A percentile compares a stretch with the other conserved stretches of the same genome.
phyloP scores from a whole-genome alignment of 2,329 filamentous ascomycete species.

The Cladosporium halotolerans region DNA sequence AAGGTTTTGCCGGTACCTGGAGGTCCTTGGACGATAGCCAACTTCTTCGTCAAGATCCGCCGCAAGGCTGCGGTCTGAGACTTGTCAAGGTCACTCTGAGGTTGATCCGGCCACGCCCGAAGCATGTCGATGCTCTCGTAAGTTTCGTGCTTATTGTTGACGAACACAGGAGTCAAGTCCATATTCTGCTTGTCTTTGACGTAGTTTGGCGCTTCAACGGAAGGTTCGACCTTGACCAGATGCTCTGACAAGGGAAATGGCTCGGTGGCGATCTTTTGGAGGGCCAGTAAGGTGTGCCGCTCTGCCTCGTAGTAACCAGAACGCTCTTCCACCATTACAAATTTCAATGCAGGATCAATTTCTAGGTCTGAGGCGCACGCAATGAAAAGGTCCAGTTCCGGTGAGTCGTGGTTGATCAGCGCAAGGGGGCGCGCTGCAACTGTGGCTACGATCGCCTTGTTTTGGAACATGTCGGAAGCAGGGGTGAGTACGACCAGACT shows the following conservation, averaged over 20 bases:
- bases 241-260: constrained; percentile 54
- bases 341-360: constrained; percentile 63
- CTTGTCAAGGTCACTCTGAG: constrained; percentile 52
- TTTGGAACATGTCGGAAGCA: constrained; percentile 55
- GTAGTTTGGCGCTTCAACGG: constrained; percentile 48
- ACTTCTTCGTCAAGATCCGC: constrained; percentile 62
- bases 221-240: constrained; percentile 45
- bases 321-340: constrained; percentile 73
- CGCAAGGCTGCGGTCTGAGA: constrained; percentile 66
- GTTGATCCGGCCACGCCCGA: constrained; percentile 45
- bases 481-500: constrained; percentile 51
- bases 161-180: constrained; percentile 39
- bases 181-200: constrained; percentile 43
- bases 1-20: constrained; percentile 77
- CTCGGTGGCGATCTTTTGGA: constrained; percentile 61
- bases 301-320: constrained; percentile 70
- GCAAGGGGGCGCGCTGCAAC: constrained; percentile 64
- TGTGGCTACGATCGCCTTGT: constrained; percentile 61
- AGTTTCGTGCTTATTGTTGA: constrained; percentile 27
- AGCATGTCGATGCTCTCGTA: constrained; percentile 50
- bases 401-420: constrained; percentile 59
- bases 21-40: constrained; percentile 78
- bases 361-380: constrained; percentile 52
- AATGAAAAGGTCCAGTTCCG: constrained; percentile 72
- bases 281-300: constrained; percentile 63